Conservation (phyloP, 768 basidiomycete genomes). For the Chalciporus pseudorubinellus region DNA sequence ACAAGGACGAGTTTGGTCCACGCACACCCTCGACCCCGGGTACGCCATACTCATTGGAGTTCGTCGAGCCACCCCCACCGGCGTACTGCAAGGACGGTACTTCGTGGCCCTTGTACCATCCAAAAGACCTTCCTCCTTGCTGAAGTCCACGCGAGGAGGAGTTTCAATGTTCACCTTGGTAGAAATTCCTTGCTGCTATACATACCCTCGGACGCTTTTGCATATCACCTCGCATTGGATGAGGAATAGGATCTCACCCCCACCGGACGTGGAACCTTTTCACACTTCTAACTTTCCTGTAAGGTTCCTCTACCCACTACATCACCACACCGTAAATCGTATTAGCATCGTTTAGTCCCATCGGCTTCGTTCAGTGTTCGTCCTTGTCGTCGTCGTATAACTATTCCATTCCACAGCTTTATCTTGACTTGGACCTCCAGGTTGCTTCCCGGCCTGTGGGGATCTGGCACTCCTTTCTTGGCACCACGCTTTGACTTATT, state of each 20-base stretch:
- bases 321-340: not conserved
- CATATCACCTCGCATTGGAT: conserved; percentile 1
- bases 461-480: not conserved
- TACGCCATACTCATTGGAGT: conserved; percentile 3
- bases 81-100: conserved; percentile 21
- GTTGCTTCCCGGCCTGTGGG: not conserved
- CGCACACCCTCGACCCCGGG: conserved; percentile 16
- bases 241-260: not conserved
- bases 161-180: not conserved
- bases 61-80: conserved; percentile 28
- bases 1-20: conserved; percentile 21
- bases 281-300: conserved; percentile 2
- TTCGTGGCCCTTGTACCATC: conserved; percentile 3
- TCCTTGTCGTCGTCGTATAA: not conserved
- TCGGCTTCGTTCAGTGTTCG: not conserved
- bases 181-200: not conserved
- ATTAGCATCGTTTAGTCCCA: not conserved
- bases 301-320: not conserved
- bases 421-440: not conserved
- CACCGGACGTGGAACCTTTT: not conserved
- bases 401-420: not conserved
- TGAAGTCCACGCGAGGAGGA: not conserved
- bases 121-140: conserved; percentile 2
- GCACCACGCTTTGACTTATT: not conserved
- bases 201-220: conserved; percentile 3